phyloP scores from a whole-genome alignment of 139 green algal species.

The Helicosporidium sp. region DNA sequence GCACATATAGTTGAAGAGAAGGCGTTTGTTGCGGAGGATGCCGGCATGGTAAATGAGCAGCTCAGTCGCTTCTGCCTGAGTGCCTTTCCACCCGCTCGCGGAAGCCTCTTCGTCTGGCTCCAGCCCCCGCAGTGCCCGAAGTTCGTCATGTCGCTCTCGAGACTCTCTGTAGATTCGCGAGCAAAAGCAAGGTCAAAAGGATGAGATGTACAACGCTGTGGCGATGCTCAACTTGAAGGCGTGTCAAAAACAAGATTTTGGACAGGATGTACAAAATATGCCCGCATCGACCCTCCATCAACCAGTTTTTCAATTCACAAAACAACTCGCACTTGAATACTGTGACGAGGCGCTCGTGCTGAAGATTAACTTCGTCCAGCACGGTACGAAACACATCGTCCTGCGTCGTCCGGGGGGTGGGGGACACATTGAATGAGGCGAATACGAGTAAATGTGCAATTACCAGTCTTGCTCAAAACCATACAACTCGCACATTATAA shows the following conservation, averaged over 20 bases:
- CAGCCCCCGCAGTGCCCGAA: slow-evolving; percentile 2
- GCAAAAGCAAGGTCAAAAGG: background rate
- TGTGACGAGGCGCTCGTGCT: slow-evolving; percentile 13
- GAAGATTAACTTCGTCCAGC: slow-evolving; percentile 22
- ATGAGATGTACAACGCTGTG: background rate
- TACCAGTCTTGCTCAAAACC: background rate
- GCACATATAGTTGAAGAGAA: slow-evolving; percentile 31
- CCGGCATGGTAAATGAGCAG: slow-evolving; percentile 30
- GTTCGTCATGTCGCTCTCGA: slow-evolving; percentile 2
- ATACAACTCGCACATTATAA: slow-evolving; percentile 21
- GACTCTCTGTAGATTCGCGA: slow-evolving; percentile 2
- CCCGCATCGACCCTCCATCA: background rate
- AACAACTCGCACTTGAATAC: slow-evolving; percentile 20
- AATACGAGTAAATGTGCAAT: background rate
- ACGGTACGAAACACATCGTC: slow-evolving; percentile 23
- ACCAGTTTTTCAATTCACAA: background rate
- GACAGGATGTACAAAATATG: no score
- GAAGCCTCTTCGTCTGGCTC: slow-evolving; percentile 2
- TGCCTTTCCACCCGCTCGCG: slow-evolving; percentile 10
- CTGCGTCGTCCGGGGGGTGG: slow-evolving; percentile 3
- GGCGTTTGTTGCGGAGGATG: slow-evolving; percentile 38
- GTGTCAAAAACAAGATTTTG: background rate
- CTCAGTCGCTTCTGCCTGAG: slow-evolving; percentile 22
- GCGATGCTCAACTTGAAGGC: no score
- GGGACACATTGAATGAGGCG: background rate